A percentile compares a stretch with the other conserved stretches of the same genome.
These are phyloP conservation scores for Ensete glaucum DNA, from an alignment of 176 grass and related monocot genomes.

Conservation along the genomic window DNA sequence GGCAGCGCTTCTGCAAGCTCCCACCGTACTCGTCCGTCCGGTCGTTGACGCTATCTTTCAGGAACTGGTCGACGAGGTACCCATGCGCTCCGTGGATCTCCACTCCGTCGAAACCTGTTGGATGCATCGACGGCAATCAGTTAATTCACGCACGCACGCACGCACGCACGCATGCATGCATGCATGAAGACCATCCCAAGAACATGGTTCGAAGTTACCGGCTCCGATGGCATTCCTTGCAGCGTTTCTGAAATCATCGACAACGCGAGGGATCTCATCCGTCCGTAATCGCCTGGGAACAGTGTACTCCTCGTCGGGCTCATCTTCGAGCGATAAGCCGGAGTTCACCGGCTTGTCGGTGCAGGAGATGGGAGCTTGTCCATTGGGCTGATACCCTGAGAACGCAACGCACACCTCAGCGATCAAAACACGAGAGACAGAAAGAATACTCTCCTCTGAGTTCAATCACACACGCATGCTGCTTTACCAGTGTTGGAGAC, in stretches of 20 bases:
- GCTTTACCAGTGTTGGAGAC: conserved; percentile 7
- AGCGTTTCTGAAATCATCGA: conserved; percentile 29
- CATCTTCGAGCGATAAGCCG: neutral
- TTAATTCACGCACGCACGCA: too few species aligned
- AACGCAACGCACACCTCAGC: too few species aligned
- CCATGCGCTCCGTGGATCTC: conserved; percentile 32
- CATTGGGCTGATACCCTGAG: conserved; percentile 18
- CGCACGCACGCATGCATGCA: too few species aligned
- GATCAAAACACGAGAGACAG: too few species aligned
- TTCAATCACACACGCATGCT: neutral
- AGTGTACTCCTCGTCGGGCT: neutral
- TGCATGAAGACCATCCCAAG: neutral
- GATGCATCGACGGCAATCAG: neutral
- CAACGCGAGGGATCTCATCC: conserved; percentile 23
- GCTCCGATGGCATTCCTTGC: conserved; percentile 29
- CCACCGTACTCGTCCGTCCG: conserved; percentile 17
- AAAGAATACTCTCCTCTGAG: too few species aligned
- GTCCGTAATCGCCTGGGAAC: conserved; percentile 16
- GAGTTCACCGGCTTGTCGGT: conserved; percentile 19
- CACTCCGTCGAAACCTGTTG: conserved; percentile 35
- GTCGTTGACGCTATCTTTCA: conserved; percentile 32
- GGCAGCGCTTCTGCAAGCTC: conserved; percentile 22
- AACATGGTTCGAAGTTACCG: conserved; percentile 4
- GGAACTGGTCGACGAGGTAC: conserved; percentile 33
- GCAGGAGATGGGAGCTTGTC: conserved; percentile 19